These are phyloP conservation scores for Suillus clintonianus DNA, from an alignment of 768 basidiomycete species.

Conservation along the genomic window DNA sequence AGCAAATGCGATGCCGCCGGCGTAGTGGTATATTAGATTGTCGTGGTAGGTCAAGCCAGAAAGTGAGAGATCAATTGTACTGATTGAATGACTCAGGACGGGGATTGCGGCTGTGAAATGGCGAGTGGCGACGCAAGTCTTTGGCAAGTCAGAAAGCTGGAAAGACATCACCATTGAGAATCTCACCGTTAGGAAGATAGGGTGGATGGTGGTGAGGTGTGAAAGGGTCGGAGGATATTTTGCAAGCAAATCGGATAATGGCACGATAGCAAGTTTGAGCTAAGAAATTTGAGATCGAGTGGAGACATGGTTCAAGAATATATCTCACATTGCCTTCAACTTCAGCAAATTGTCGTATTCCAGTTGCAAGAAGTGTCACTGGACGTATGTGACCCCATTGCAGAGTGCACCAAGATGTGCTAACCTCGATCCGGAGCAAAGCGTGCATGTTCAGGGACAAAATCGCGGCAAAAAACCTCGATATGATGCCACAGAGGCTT, in stretches of 20 bases:
- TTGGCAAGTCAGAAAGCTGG: not conserved
- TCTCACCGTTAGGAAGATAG: conserved; percentile 63
- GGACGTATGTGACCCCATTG: conserved; percentile 11
- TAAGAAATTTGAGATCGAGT: conserved; percentile 29
- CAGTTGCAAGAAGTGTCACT: conserved; percentile 71
- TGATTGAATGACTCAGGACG: conserved; percentile 63
- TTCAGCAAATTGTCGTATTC: conserved; percentile 54
- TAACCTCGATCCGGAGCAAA: conserved; percentile 69
- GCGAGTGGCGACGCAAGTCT: conserved; percentile 60
- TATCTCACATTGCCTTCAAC: conserved; percentile 52
- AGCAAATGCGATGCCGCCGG: conserved; percentile 68
- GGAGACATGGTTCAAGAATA: conserved; percentile 1
- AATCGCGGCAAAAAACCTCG: conserved; percentile 59
- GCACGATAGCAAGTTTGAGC: conserved; percentile 51
- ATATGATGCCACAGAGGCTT: conserved; percentile 47
- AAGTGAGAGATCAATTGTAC: conserved; percentile 57
- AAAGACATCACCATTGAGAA: not conserved
- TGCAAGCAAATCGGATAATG: conserved; percentile 58
- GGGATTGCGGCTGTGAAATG: conserved; percentile 60
- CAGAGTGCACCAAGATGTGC: too few species aligned
- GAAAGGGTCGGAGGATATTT: conserved; percentile 61
- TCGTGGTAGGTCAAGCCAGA: conserved; percentile 77
- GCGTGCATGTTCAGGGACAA: conserved; percentile 64
- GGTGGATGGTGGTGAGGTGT: conserved; percentile 71
- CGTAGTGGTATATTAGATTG: conserved; percentile 83